Evolutionary conservation across 306 rosid genomes (phyloP), one percentile per base, ranked within the genome.

Genomic region (Pueraria montana): DNA sequence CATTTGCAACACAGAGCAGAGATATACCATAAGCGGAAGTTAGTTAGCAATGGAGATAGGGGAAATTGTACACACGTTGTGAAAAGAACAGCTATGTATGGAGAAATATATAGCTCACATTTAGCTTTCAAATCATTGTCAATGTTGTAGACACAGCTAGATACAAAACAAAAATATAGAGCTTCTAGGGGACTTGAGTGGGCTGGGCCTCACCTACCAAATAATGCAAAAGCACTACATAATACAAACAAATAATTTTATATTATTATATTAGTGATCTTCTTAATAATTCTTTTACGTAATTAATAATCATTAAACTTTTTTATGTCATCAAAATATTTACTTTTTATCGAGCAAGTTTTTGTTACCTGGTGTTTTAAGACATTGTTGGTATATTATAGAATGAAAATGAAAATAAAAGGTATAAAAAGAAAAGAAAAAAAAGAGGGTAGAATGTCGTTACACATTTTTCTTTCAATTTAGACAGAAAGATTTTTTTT

Each of bases 91-190:
- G 55, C 27, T 40, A 17, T 65, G 0, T 2, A 6, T 26, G 13
- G 58, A 27, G 23, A 65, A 16, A 0, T 5, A 26, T 74, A 1
- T 59, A 11, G 87, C 80, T 89, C 49, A 76, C 52, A 74, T 59
- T 63, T 76, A 32, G 80, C 82, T 89, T 84, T 86, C 91, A 32
- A 70, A 61, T 30, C 72, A 36, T 11, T 72, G 34, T 55, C 26
- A 26, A 1, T 13, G n/a, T 27, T 14, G 68, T 4, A 18, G 21
- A 24, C 74, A 46, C 74, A 38, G 77, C 71, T 64, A 70, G 64
- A 24, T 34, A 26, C 46, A 27, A 27, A 38, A 73, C 34, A 34
- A 64, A 78, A 48, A 21, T 18, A 9, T 30, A 30, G 24, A 49
- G 18, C 24, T 78, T 76, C 38, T 24, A 56, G 68, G 68, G 38